Base-by-base conservation (phyloP, 2,329 filamentous ascomycete genomes). In the Raffaelea albimanens region DNA sequence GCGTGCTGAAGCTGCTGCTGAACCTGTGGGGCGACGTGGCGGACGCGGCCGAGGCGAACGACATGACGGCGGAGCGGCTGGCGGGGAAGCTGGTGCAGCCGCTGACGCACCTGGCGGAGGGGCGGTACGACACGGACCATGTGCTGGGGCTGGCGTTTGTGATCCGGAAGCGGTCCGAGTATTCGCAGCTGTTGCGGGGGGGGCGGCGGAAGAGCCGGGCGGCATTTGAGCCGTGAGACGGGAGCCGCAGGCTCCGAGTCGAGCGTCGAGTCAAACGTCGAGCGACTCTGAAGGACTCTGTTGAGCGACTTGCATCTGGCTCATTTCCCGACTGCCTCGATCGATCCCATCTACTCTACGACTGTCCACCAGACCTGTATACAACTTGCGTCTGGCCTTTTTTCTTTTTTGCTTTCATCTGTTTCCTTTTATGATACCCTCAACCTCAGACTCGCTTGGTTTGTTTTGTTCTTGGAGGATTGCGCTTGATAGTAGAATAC, bases 11-110 rank as follows among this genome's bases (percentile, higher is more conserved):
- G 56, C 55, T 70, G 49, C 56, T 71, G 53, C 56, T 71, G 22
- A 68, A 67, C 46, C 56, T 70, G 16, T 70, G 67, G 67, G 67
- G 66, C 2, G 64, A 67, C 23, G 57, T 70, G 16, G 63, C 67
- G 3, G 60, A 64, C 20, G 61, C 61, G 0, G 63, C 62, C 11
- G 63, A 67, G 20, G 46, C 47, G 42, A 70, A 69, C 50, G 63
- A 65, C 39, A 70, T 69, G 68, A 67, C 67, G 45, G 66, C 68
- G 5, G 68, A 70, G 58, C 57, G 65, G 22, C 59, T 70, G 7
- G 66, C 68, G 0, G 59, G 57, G 16, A 56, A 63, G 10, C 52
- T 69, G 4, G 52, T 70, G 50, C 64, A 63, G 42, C 64, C 67
- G 9, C 57, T 70, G 18, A 63, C 69, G 63, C 67, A 69, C 38